Conservation (phyloP, 768 basidiomycete species). For the Pisolithus tinctorius region DNA sequence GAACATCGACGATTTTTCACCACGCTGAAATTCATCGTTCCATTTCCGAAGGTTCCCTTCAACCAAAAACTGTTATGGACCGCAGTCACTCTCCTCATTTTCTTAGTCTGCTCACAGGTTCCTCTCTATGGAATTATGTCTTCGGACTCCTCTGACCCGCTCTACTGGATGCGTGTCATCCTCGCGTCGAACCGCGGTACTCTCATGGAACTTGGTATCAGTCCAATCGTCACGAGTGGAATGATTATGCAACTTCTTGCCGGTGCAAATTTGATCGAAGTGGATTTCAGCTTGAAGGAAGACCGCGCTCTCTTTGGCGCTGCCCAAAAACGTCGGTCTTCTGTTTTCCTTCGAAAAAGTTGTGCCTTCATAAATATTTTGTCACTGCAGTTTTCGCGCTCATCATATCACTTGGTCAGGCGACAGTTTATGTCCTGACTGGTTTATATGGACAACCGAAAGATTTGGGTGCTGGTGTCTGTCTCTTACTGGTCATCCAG, state of each 20-base stretch:
- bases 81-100: conserved; percentile 97
- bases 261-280: conserved; percentile 94
- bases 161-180: conserved; percentile 99
- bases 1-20: background rate
- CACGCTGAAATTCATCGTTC: conserved; percentile 1
- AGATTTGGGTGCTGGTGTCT: conserved; percentile 94
- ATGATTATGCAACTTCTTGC: conserved; percentile 99
- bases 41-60: conserved; percentile 72
- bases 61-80: conserved; percentile 99
- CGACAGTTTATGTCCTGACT: conserved; percentile 93
- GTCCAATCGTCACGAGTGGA: conserved; percentile 94
- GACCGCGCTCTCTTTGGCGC: conserved; percentile 93
- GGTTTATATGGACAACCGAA: conserved; percentile 93
- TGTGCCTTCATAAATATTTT: background rate
- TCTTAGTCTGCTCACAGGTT: conserved; percentile 98
- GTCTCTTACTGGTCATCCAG: conserved; percentile 93
- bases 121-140: conserved; percentile 99
- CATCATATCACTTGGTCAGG: conserved; percentile 93
- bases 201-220: conserved; percentile 98
- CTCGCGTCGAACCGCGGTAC: conserved; percentile 97
- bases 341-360: background rate
- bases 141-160: conserved; percentile 96
- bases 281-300: conserved; percentile 96
- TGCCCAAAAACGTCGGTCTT: conserved; percentile 85
- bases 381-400: conserved; percentile 78